Conservation (phyloP, 257 asterid genomes). For the Orobanche coerulescens region DNA sequence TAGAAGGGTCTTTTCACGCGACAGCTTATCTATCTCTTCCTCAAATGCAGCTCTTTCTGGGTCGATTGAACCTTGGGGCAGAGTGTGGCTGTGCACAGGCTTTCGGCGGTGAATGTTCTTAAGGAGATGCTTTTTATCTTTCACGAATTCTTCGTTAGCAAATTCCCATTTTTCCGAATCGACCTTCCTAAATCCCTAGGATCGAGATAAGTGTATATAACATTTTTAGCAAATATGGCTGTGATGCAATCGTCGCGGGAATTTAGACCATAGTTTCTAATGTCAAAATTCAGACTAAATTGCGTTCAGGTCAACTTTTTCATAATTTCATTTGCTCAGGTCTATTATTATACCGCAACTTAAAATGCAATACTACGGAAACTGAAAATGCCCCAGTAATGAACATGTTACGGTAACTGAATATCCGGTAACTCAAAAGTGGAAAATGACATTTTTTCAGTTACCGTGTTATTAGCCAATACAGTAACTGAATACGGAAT, state of each 20-base stretch:
- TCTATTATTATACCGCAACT: too few relatives aligned
- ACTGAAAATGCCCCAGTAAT: too few relatives aligned
- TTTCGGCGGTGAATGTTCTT: conserved; percentile 85
- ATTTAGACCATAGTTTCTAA: too few relatives aligned
- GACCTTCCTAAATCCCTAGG: conserved; percentile 85
- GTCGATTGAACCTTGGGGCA: conserved; percentile 69
- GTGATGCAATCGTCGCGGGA: background rate
- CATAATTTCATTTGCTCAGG: too few relatives aligned
- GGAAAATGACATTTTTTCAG: too few relatives aligned
- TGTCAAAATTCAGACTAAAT: too few relatives aligned
- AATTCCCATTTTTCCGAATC: conserved; percentile 97
- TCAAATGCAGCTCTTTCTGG: conserved; percentile 74
- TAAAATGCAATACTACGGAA: too few relatives aligned
- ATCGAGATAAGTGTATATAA: background rate
- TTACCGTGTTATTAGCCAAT: too few relatives aligned
- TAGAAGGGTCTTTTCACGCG: conserved; percentile 61
- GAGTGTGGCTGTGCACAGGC: conserved; percentile 96
- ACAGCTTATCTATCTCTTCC: conserved; percentile 82
- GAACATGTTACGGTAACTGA: too few relatives aligned
- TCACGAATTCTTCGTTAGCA: conserved; percentile 78
- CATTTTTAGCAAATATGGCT: conserved; percentile 4
- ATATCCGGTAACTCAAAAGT: too few relatives aligned
- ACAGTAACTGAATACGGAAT: too few relatives aligned
- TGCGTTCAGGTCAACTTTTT: too few relatives aligned
- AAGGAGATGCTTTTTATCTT: conserved; percentile 84